phyloP scores from a whole-genome alignment of 2,329 filamentous ascomycete species.

The Tolypocladium album region DNA sequence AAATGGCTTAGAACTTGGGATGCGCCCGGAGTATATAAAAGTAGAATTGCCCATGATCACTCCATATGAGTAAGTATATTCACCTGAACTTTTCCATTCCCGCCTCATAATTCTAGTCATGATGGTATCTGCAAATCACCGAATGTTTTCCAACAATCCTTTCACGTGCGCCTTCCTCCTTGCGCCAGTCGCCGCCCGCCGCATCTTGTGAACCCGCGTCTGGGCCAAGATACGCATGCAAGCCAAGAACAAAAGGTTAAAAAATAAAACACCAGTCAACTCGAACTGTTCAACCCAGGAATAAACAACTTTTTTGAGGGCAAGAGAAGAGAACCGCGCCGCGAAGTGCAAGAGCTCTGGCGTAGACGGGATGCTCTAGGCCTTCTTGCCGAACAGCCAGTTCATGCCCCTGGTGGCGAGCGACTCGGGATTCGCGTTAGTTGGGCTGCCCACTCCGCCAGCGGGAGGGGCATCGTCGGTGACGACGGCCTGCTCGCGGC shows the following conservation, averaged over 20 bases:
- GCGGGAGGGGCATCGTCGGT: slow-evolving; percentile 13
- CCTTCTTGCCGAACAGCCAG: slow-evolving; percentile 39
- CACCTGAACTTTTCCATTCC: neutral
- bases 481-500: slow-evolving; percentile 19
- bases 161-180: neutral
- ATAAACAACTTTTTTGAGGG: neutral
- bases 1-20: neutral
- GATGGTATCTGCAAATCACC: neutral
- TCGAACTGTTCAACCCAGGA: neutral
- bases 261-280: neutral
- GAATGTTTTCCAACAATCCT: neutral
- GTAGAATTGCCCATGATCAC: neutral
- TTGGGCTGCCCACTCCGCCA: neutral
- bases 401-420: slow-evolving; percentile 33
- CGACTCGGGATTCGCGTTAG: slow-evolving; percentile 6
- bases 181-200: neutral
- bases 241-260: neutral
- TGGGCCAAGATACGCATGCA: neutral
- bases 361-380: slow-evolving; percentile 12
- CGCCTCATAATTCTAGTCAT: neutral
- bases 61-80: neutral
- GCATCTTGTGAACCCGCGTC: neutral
- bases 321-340: neutral
- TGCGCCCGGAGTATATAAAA: too few species aligned
- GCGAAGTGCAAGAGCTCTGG: neutral